Percentiles rank a stretch among this genome's conserved stretches.
Conservation (phyloP, 257 asterid species). For the Primulina huaijiensis region DNA sequence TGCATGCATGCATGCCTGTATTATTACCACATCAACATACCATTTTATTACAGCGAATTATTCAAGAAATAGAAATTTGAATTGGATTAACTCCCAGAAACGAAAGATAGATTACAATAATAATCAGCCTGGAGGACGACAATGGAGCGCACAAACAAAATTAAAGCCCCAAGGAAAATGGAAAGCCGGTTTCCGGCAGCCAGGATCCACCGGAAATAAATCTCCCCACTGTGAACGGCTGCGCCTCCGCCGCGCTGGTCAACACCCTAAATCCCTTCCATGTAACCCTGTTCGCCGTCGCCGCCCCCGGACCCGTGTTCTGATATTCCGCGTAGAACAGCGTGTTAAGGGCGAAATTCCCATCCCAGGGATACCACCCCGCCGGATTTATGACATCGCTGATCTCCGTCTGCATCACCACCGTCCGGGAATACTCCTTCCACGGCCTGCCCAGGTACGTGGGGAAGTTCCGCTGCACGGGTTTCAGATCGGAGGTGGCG, state of each 20-base stretch:
- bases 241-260: conserved; percentile 37
- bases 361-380: conserved; percentile 50
- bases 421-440: conserved; percentile 49
- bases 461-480: conserved; percentile 37
- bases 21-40: neutral
- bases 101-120: too few species aligned
- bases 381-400: conserved; percentile 43
- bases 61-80: neutral
- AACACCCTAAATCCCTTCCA: conserved; percentile 51
- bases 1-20: too few species aligned
- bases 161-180: conserved; percentile 46
- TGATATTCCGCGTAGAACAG: conserved; percentile 52
- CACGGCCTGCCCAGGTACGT: conserved; percentile 54
- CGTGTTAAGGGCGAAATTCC: conserved; percentile 40
- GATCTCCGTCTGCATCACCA: conserved; percentile 39
- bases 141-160: neutral
- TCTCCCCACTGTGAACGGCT: conserved; percentile 40
- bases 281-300: conserved; percentile 36
- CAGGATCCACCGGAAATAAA: conserved; percentile 47
- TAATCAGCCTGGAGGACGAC: too few species aligned
- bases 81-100: too few species aligned
- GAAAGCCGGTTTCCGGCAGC: conserved; percentile 51
- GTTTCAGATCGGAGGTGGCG: conserved; percentile 39
- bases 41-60: neutral
- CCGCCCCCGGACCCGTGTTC: conserved; percentile 50